Evolutionary conservation across 192 early-diverging fungal species (phyloP).

Genomic region (Podila epigama): DNA sequence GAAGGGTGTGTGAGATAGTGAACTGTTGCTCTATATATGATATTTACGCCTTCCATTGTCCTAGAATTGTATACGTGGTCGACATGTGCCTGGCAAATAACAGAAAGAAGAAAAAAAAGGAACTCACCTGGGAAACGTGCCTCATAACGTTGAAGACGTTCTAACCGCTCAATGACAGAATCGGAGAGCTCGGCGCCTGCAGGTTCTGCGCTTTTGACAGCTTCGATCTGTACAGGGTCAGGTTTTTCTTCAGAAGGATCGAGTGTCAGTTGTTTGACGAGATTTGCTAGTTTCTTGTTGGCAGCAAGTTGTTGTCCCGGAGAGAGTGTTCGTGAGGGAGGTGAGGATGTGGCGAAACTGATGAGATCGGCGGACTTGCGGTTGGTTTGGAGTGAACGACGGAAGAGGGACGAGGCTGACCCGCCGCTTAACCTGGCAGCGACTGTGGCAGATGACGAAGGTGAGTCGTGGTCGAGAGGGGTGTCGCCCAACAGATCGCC

Average conservation of each 20-base stretch:
- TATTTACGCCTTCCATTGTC: too few relatives aligned
- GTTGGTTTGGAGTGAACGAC: conserved; percentile 25
- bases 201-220: conserved; percentile 39
- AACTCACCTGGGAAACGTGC: conserved; percentile 44
- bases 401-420: conserved; percentile 20
- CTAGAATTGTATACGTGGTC: too few relatives aligned
- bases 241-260: conserved; percentile 45
- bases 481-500: too few relatives aligned
- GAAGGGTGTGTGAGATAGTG: too few relatives aligned
- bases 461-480: conserved; percentile 3
- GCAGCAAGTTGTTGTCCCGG: conserved; percentile 1
- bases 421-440: background rate
- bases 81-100: background rate
- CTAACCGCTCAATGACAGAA: conserved; percentile 40
- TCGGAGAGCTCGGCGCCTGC: conserved; percentile 38
- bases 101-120: background rate
- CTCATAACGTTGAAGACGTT: conserved; percentile 47
- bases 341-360: conserved; percentile 29
- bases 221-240: conserved; percentile 30
- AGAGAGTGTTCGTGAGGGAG: conserved; percentile 3
- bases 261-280: conserved; percentile 36
- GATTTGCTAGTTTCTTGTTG: conserved; percentile 17
- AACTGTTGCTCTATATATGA: too few relatives aligned
- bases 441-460: conserved; percentile 6
- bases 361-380: conserved; percentile 39